Evolutionary conservation across 2,329 filamentous ascomycete genomes (phyloP).

Genomic region (Capronia epimyces): DNA sequence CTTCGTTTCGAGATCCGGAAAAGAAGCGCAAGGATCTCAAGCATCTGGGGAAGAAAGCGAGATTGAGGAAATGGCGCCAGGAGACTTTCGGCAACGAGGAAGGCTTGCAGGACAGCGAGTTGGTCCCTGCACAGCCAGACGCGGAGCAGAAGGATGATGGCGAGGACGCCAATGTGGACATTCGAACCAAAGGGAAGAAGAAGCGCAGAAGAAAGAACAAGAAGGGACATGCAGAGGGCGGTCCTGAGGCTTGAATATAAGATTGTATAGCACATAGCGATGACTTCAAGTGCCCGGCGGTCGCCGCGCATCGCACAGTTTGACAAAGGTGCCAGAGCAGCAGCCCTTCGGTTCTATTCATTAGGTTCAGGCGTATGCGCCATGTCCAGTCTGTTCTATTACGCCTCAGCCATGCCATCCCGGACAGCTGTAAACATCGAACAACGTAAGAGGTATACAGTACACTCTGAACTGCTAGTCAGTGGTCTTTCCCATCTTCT

Average conservation of each 20-base stretch:
- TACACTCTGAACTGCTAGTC: too few relatives aligned
- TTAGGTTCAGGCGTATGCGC: too few relatives aligned
- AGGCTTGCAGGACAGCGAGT: conserved; percentile 34
- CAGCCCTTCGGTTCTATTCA: too few relatives aligned
- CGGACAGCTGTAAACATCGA: too few relatives aligned
- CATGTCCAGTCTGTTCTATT: too few relatives aligned
- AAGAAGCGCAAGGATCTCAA: conserved; percentile 89
- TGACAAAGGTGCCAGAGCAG: too few relatives aligned
- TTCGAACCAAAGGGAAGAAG: conserved; percentile 39
- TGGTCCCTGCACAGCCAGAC: conserved; percentile 20
- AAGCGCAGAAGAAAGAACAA: conserved; percentile 45
- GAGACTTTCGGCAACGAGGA: conserved; percentile 61
- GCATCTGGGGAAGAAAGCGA: conserved; percentile 83
- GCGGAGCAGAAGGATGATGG: conserved; percentile 24
- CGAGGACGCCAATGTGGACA: conserved; percentile 36
- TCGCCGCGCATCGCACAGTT: too few relatives aligned
- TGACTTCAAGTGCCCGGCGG: too few relatives aligned
- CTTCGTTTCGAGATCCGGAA: conserved; percentile 76
- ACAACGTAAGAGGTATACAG: too few relatives aligned
- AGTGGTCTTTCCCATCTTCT: too few relatives aligned
- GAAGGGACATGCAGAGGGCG: conserved; percentile 24
- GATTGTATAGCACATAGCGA: too few relatives aligned
- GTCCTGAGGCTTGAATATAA: neutral
- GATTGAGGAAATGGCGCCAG: conserved; percentile 77
- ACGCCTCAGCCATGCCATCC: too few relatives aligned